Percentiles rank a stretch among this genome's conserved stretches.
phyloP scores from a whole-genome alignment of 352 stramenopile species.

The Stephanocyclus meneghinianus region DNA sequence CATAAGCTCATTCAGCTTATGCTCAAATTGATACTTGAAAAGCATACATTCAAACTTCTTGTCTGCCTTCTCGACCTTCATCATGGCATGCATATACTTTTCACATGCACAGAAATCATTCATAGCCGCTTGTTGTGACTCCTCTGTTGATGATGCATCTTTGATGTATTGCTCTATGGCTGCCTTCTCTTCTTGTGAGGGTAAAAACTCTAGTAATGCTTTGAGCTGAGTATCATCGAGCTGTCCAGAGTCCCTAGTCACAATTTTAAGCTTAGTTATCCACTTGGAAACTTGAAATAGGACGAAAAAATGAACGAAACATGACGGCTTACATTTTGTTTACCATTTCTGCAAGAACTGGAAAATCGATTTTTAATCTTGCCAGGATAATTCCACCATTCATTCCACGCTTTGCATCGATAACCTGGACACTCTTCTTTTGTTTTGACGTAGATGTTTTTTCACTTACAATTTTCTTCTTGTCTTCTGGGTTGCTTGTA shows the following conservation, averaged over 20 bases:
- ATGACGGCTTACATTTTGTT: constrained; percentile 72
- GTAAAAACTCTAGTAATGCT: constrained; percentile 91
- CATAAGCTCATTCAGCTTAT: constrained; percentile 85
- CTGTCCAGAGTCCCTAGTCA: constrained; percentile 65
- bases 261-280: constrained; percentile 4
- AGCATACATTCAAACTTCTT: constrained; percentile 81
- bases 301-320: not conserved
- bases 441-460: constrained; percentile 51
- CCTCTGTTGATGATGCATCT: constrained; percentile 51
- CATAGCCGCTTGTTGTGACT: constrained; percentile 61
- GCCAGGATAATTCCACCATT: constrained; percentile 96
- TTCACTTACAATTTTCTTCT: constrained; percentile 52
- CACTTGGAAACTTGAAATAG: not conserved
- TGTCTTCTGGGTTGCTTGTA: constrained; percentile 65
- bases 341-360: constrained; percentile 86
- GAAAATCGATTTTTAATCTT: constrained; percentile 91
- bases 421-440: constrained; percentile 83
- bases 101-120: constrained; percentile 80
- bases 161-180: constrained; percentile 86
- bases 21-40: constrained; percentile 80
- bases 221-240: constrained; percentile 83
- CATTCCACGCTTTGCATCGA: constrained; percentile 94
- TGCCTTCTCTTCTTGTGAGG: constrained; percentile 89
- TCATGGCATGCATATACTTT: constrained; percentile 84
- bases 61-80: constrained; percentile 68